These are phyloP conservation scores for Scutellaria minor DNA, from an alignment of 257 asterid genomes.

Conservation along the genomic window DNA sequence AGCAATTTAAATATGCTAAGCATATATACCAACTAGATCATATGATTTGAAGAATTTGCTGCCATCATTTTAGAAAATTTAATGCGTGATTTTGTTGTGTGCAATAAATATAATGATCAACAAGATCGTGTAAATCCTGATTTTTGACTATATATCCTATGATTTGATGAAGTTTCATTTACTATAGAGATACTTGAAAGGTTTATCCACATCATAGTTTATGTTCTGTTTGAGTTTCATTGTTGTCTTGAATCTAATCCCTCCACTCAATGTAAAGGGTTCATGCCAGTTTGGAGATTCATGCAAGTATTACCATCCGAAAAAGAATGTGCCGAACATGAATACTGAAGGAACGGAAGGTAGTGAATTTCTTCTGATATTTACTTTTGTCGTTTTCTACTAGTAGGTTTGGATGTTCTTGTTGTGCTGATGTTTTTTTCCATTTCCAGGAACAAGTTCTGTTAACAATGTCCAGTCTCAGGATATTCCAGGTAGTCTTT, in stretches of 20 bases:
- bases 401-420: conserved; percentile 6
- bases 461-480: conserved; percentile 39
- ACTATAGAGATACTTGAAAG: not conserved
- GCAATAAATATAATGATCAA: conserved; percentile 5
- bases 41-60: not conserved
- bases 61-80: conserved; percentile 18
- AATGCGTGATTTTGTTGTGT: not conserved
- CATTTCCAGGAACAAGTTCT: conserved; percentile 39
- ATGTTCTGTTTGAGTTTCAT: not conserved
- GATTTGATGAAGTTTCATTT: not conserved
- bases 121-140: not conserved
- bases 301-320: conserved; percentile 90
- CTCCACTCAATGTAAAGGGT: conserved; percentile 51
- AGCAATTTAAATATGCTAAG: not conserved
- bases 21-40: not conserved
- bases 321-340: conserved; percentile 43
- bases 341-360: conserved; percentile 57
- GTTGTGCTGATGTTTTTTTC: conserved; percentile 28
- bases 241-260: not conserved
- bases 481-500: conserved; percentile 37
- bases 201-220: conserved; percentile 7
- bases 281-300: conserved; percentile 84
- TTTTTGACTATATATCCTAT: not conserved
- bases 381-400: not conserved
- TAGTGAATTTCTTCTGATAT: conserved; percentile 28